Evolutionary conservation across 2,329 filamentous ascomycete species (phyloP), one percentile per base, ranked within the genome.

Genomic region (Colletotrichum melonis): DNA sequence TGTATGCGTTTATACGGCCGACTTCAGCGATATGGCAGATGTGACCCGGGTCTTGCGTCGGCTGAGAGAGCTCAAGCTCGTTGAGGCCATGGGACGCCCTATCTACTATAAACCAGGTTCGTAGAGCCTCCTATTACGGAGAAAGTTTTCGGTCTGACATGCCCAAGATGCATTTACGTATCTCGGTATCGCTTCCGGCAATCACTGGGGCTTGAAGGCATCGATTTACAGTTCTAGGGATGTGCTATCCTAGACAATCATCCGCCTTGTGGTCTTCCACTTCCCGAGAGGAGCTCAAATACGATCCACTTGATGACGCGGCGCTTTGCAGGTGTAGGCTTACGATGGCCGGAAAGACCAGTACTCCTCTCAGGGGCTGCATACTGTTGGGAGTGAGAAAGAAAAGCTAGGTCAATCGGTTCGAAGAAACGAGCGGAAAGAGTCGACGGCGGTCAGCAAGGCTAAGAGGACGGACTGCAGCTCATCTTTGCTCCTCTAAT

Each of bases 41-140:
- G 88, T 97, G 6, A 87, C 86, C 32, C 87, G 93, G 56, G 93
- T 97, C 4, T 83, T 96, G 52, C 79, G 85, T 71, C 88, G 85
- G 75, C 81, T 97, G 74, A 87, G 88, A 63, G 85, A 91, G 68
- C 84, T 95, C 71, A 90, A 88, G 8, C 82, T 97, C 49, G 85
- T 92, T 63, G 84, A 85, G 42, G 73, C 80, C 24, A 82, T 76
- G 62, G 81, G 81, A 4, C 84, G 83, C 58, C 83, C 86, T 1
- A 91, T 97, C 63, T 96, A 94, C 80, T 97, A 97, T 84, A 97
- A 97, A 79, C 89, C 89, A 77, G 92, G 93, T 88, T 80, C 86
- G 81, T 89, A 19, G 19, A 32, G 6, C 22, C 42, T 72, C 26
- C 26, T 49, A 9, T 60, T 24, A 14, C 38, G 9, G 19, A 57